These are phyloP conservation scores for Saccharomycopsis lassenensis DNA, from an alignment of 805 yeast genomes.

Conservation along the genomic window DNA sequence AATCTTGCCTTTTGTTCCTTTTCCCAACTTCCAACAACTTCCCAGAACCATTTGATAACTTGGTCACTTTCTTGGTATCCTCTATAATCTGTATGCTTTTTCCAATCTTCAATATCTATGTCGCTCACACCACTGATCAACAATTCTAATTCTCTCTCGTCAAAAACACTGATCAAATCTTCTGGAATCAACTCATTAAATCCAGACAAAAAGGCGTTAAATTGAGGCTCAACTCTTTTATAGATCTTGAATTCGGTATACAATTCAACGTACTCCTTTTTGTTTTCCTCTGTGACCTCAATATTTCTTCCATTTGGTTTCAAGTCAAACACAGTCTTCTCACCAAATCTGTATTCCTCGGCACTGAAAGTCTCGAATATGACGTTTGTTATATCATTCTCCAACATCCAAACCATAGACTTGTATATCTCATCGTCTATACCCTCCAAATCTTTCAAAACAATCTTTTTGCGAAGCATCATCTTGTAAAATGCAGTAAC, in stretches of 20 bases:
- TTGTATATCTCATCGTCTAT: constrained; percentile 87
- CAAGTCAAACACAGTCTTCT: constrained; percentile 77
- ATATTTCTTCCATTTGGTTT: constrained; percentile 81
- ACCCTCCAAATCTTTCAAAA: constrained; percentile 91
- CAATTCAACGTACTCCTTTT: constrained; percentile 88
- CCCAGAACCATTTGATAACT: constrained; percentile 99
- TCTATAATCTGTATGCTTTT: constrained; percentile 95
- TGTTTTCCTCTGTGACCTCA: constrained; percentile 89
- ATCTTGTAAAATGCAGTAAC: constrained; percentile 97
- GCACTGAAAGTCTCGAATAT: constrained; percentile 82
- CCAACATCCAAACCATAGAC: constrained; percentile 90
- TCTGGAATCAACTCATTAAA: constrained; percentile 96
- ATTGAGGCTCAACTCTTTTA: constrained; percentile 89
- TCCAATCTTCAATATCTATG: constrained; percentile 98
- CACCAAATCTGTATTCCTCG: constrained; percentile 93
- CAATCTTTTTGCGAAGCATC: constrained; percentile 93
- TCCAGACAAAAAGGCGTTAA: constrained; percentile 92
- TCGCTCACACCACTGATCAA: constrained; percentile 98
- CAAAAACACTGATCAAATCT: constrained; percentile 91
- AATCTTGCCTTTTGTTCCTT: constrained; percentile 92
- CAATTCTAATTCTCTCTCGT: constrained; percentile 93
- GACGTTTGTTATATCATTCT: constrained; percentile 85
- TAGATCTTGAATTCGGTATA: constrained; percentile 94
- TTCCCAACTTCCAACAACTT: constrained; percentile 87
- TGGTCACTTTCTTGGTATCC: constrained; percentile 96